A percentile compares a stretch with the other conserved stretches of the same genome.
Evolutionary conservation across 192 early-diverging fungal genomes (phyloP).

Genomic region (Podila verticillata): DNA sequence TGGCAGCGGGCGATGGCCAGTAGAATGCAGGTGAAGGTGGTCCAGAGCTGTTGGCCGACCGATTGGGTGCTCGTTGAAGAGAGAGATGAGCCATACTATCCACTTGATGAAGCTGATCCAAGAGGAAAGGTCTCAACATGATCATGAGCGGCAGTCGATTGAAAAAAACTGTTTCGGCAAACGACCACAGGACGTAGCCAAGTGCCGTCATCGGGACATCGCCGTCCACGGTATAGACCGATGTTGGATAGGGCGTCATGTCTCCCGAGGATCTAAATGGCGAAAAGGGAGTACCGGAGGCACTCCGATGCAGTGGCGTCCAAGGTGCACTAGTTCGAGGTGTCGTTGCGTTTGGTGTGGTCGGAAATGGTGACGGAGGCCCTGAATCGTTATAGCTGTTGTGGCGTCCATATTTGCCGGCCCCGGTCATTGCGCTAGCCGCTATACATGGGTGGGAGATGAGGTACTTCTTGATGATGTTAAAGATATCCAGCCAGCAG

Average conservation of each 20-base stretch:
- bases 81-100: conserved; percentile 6
- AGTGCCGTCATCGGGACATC: conserved; percentile 34
- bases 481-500: conserved; percentile 59
- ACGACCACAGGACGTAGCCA: conserved; percentile 61
- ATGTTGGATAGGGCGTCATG: conserved; percentile 6
- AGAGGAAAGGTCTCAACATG: conserved; percentile 55
- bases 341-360: conserved; percentile 15
- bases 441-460: conserved; percentile 6
- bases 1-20: conserved; percentile 12
- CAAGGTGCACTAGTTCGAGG: conserved; percentile 22
- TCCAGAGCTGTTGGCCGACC: conserved; percentile 23
- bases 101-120: conserved; percentile 50
- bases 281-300: not conserved
- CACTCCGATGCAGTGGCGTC: conserved; percentile 6
- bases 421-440: not conserved
- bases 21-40: conserved; percentile 28
- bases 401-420: not conserved
- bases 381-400: conserved; percentile 12
- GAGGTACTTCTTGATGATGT: conserved; percentile 53
- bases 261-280: conserved; percentile 13
- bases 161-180: conserved; percentile 61
- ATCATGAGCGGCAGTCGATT: conserved; percentile 59
- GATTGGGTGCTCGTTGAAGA: conserved; percentile 4
- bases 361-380: conserved; percentile 12
- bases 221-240: not conserved